Conservation (phyloP, 148 eudicot genomes). For the Beta vulgaris region DNA sequence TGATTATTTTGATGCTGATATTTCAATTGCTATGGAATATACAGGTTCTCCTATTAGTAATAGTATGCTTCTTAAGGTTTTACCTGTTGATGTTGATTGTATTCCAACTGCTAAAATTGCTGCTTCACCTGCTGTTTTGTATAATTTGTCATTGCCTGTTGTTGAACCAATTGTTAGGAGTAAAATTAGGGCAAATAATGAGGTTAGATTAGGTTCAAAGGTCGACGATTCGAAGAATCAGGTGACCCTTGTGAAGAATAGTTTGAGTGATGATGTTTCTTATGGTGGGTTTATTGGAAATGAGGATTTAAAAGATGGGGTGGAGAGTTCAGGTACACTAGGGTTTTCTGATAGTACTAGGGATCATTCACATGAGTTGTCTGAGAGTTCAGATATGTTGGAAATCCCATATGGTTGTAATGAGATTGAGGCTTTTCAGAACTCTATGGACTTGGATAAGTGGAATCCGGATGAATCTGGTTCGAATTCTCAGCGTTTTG, state of each 20-base stretch:
- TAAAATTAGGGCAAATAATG: slow-evolving; percentile 15
- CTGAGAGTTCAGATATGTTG: slow-evolving; percentile 56
- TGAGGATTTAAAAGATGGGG: slow-evolving; percentile 23
- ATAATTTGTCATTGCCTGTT: slow-evolving; percentile 49
- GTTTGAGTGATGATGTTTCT: not conserved
- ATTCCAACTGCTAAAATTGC: slow-evolving; percentile 59
- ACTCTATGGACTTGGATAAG: slow-evolving; percentile 11
- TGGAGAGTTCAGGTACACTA: slow-evolving; percentile 51
- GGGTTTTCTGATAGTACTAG: slow-evolving; percentile 56
- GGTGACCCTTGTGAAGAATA: not conserved
- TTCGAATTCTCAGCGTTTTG: slow-evolving; percentile 17
- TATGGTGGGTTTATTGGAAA: slow-evolving; percentile 6
- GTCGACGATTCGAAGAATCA: not conserved
- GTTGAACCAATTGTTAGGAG: slow-evolving; percentile 52
- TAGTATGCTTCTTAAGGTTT: slow-evolving; percentile 44
- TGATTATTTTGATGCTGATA: slow-evolving; percentile 55
- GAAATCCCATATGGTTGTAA: slow-evolving; percentile 37
- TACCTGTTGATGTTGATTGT: slow-evolving; percentile 52
- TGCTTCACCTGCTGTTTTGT: slow-evolving; percentile 30
- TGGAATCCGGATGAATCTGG: slow-evolving; percentile 15
- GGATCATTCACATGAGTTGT: slow-evolving; percentile 51
- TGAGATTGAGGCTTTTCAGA: slow-evolving; percentile 25
- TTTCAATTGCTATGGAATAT: slow-evolving; percentile 77
- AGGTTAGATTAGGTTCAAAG: slow-evolving; percentile 15
- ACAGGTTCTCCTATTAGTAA: slow-evolving; percentile 61